Evolutionary conservation across 176 grass and related monocot species (phyloP).

Genomic region (Lolium perenne): DNA sequence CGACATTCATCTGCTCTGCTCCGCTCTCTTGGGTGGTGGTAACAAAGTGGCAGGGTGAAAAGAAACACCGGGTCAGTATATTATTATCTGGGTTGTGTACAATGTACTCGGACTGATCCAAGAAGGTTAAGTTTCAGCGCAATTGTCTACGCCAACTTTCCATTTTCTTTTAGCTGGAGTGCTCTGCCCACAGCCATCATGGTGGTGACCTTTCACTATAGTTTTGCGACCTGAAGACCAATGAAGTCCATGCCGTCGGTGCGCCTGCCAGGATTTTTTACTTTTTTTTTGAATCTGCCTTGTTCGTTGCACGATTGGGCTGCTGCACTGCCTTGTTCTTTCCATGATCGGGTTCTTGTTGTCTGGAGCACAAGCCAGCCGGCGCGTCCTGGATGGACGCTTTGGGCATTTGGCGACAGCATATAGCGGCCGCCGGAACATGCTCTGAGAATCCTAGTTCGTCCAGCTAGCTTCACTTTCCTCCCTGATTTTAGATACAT

Average conservation of each 20-base stretch:
- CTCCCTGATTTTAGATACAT: too few relatives aligned
- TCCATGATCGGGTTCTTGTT: neutral
- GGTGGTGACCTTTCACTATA: neutral
- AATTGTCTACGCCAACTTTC: neutral
- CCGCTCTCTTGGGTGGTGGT: neutral
- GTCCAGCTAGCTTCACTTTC: too few relatives aligned
- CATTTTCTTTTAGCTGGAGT: neutral
- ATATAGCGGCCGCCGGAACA: too few relatives aligned
- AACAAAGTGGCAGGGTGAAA: neutral
- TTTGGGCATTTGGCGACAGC: too few relatives aligned
- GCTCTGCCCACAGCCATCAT: neutral
- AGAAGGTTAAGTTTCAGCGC: neutral
- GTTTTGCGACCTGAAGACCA: neutral
- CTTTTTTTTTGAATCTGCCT: neutral
- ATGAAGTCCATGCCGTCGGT: neutral
- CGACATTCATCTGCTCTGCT: neutral
- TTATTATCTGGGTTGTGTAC: neutral
- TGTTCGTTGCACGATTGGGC: neutral
- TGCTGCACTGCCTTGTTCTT: neutral
- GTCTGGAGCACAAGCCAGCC: neutral
- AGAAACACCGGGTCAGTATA: neutral
- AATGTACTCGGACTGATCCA: neutral
- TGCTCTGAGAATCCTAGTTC: too few relatives aligned
- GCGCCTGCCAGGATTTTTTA: too few relatives aligned
- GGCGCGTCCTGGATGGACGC: neutral